Evolutionary conservation across 1,284 basidiomycete genomes (phyloP).

Genomic region (Chiua sp.): DNA sequence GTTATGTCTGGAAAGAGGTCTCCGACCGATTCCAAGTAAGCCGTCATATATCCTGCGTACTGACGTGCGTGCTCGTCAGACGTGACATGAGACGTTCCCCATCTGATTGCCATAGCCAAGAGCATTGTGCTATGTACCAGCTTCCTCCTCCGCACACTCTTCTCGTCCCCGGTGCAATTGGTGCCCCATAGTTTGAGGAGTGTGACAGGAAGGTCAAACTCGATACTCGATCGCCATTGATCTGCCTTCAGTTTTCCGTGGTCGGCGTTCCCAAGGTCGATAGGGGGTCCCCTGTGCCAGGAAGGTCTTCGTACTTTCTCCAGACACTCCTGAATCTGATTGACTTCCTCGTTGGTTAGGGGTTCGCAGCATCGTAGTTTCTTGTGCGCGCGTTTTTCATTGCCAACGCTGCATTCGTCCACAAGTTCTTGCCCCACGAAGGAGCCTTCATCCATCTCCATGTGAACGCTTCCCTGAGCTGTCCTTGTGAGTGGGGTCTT

Average conservation of each 20-base stretch:
- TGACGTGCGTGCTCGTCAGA: slow-evolving; percentile 9
- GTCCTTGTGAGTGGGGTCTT: too few species aligned
- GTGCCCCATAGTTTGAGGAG: neutral
- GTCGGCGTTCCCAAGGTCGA: neutral
- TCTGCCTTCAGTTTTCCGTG: neutral
- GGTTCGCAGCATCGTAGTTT: neutral
- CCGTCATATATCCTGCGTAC: slow-evolving; percentile 17
- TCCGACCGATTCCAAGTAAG: slow-evolving; percentile 18
- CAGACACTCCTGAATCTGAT: neutral
- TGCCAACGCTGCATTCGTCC: neutral
- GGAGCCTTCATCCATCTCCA: too few species aligned
- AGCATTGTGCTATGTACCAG: slow-evolving; percentile 22
- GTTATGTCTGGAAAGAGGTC: slow-evolving; percentile 8
- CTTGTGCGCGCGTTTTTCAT: neutral
- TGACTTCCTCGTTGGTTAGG: neutral
- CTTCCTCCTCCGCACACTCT: neutral
- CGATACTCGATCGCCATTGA: neutral
- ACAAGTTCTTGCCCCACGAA: neutral
- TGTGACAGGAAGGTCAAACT: neutral
- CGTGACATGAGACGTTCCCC: slow-evolving; percentile 15
- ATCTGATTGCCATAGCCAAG: slow-evolving; percentile 14
- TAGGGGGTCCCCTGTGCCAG: neutral
- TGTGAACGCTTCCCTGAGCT: too few species aligned
- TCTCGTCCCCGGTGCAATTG: too few species aligned
- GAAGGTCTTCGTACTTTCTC: neutral